Conservation (phyloP, 148 eudicot genomes). For the Vaccinium darrowii region DNA sequence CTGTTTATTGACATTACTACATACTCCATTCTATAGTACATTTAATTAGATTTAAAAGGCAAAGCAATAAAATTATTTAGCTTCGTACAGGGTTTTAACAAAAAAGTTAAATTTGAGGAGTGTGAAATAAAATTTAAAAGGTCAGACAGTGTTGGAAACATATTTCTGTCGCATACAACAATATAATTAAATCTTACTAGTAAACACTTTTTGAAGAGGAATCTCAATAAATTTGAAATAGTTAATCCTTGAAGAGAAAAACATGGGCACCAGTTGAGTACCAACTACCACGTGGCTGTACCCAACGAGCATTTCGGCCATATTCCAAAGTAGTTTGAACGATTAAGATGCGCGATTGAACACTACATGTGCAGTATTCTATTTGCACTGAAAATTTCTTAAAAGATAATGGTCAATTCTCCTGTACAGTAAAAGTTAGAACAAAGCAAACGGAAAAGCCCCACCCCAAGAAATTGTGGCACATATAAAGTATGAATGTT, state of each 20-base stretch:
- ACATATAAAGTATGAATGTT: not conserved
- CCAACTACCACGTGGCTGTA: no score
- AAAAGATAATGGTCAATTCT: not conserved
- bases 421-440: not conserved
- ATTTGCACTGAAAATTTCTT: not conserved
- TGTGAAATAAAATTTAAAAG: not conserved
- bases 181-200: not conserved
- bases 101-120: not conserved
- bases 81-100: not conserved
- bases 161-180: not conserved
- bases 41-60: no score
- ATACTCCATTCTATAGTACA: no score
- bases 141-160: not conserved
- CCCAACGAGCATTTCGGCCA: no score
- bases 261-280: no score
- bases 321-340: no score
- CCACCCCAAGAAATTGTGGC: not conserved
- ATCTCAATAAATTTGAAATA: no score
- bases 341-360: no score
- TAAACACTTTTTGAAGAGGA: not conserved
- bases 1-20: no score
- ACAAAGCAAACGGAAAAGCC: not conserved
- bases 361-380: no score
- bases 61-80: not conserved
- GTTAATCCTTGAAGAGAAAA: no score